These are phyloP conservation scores for Pyronema omphalodes DNA, from an alignment of 495 filamentous ascomycete genomes.

Conservation along the genomic window DNA sequence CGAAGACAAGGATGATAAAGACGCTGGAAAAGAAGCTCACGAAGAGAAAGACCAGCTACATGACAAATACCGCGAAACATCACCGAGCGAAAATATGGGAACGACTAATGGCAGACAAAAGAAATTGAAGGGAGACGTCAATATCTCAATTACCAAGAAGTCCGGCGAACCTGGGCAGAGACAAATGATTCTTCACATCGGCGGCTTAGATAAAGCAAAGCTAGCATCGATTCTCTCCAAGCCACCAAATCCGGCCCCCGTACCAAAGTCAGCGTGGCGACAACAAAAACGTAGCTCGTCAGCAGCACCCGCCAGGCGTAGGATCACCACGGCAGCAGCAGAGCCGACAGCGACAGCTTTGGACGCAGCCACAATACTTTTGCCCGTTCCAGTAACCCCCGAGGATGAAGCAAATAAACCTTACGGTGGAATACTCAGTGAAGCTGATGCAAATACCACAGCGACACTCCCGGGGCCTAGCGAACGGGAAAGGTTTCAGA, in stretches of 20 bases:
- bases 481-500: slow-evolving; percentile 71
- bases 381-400: slow-evolving; percentile 32
- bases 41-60: slow-evolving; percentile 26
- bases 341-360: not conserved
- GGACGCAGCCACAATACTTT: not conserved
- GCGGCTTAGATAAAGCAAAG: not conserved
- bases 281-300: not conserved
- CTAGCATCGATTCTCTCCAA: not conserved
- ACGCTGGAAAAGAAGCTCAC: slow-evolving; percentile 20
- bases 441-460: slow-evolving; percentile 77
- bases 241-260: not conserved
- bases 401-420: slow-evolving; percentile 88
- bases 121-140: slow-evolving; percentile 23
- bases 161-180: slow-evolving; percentile 27
- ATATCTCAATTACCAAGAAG: slow-evolving; percentile 27
- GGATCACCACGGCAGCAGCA: not conserved
- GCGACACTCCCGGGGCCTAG: slow-evolving; percentile 62
- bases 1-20: not conserved
- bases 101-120: slow-evolving; percentile 27
- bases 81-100: slow-evolving; percentile 9
- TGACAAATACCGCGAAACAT: slow-evolving; percentile 20
- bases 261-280: not conserved
- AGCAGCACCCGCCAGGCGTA: not conserved
- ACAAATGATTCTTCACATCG: not conserved
- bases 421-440: slow-evolving; percentile 81